Conservation (phyloP, 345 rosid genomes). For the Barbarea vulgaris region DNA sequence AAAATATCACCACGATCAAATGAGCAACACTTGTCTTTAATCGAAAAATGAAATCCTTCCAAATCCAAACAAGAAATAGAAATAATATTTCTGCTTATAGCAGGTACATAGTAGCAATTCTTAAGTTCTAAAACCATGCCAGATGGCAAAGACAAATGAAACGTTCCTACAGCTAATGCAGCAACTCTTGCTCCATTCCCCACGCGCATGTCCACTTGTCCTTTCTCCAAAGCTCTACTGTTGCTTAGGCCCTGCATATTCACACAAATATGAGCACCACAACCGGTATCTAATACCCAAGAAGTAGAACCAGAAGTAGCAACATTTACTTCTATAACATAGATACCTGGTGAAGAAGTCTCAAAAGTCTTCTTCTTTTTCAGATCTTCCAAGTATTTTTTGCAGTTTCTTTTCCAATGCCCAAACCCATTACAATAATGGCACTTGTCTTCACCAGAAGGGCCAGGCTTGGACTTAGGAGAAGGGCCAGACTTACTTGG, state of each 20-base stretch:
- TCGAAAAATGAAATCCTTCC: neutral
- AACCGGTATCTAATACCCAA: neutral
- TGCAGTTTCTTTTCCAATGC: neutral
- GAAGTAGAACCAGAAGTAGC: neutral
- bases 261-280: neutral
- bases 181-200: constrained; percentile 7
- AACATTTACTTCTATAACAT: constrained; percentile 5
- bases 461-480: neutral
- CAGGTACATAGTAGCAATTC: neutral
- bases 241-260: neutral
- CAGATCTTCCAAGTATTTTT: neutral
- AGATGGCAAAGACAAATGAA: neutral
- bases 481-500: neutral
- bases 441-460: neutral
- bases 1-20: neutral
- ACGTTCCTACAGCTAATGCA: neutral
- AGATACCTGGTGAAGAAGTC: neutral
- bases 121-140: neutral
- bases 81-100: neutral
- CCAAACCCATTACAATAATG: neutral
- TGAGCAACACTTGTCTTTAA: neutral
- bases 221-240: neutral
- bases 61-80: neutral
- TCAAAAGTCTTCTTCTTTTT: neutral
- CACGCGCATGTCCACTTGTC: neutral